Percentiles rank a stretch among this genome's conserved stretches.
Conservation (phyloP, 495 filamentous ascomycete genomes). For the Aspergillus baeticus region DNA sequence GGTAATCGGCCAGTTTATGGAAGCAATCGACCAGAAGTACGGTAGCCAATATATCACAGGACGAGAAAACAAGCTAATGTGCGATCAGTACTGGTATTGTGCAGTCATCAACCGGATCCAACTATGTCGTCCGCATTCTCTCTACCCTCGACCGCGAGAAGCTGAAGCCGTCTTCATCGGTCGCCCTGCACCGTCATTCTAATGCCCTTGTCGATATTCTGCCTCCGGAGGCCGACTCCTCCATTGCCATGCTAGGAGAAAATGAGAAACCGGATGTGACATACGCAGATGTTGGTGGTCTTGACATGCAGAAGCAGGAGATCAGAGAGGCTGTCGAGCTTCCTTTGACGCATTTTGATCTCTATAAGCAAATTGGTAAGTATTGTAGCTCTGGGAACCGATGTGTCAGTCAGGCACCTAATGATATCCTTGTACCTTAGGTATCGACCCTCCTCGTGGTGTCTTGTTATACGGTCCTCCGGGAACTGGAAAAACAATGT, state of each 20-base stretch:
- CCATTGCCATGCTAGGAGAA: conserved; percentile 94
- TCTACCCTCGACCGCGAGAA: conserved; percentile 98
- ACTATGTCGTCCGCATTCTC: conserved; percentile 97
- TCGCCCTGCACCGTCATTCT: conserved; percentile 95
- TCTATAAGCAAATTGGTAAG: conserved; percentile 91
- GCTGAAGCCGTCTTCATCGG: conserved; percentile 95
- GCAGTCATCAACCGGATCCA: conserved; percentile 95
- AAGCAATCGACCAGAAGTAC: conserved; percentile 99
- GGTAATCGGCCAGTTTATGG: conserved; percentile 99
- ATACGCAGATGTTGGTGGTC: conserved; percentile 94
- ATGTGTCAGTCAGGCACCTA: neutral
- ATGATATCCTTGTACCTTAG: conserved; percentile 39
- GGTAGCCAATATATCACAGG: conserved; percentile 10
- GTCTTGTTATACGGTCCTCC: conserved; percentile 95
- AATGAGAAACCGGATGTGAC: conserved; percentile 98
- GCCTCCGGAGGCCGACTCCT: conserved; percentile 95
- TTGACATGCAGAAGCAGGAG: conserved; percentile 99
- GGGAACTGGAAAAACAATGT: conserved; percentile 97
- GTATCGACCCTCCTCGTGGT: conserved; percentile 95
- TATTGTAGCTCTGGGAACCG: neutral
- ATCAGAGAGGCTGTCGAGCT: conserved; percentile 97
- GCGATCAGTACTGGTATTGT: conserved; percentile 86
- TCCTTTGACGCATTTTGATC: conserved; percentile 93
- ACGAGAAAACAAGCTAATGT: conserved; percentile 21
- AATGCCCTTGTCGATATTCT: conserved; percentile 98